Evolutionary conservation across 495 filamentous ascomycete species (phyloP), one percentile per base, ranked within the genome.

Genomic region (Cetradonia linearis): DNA sequence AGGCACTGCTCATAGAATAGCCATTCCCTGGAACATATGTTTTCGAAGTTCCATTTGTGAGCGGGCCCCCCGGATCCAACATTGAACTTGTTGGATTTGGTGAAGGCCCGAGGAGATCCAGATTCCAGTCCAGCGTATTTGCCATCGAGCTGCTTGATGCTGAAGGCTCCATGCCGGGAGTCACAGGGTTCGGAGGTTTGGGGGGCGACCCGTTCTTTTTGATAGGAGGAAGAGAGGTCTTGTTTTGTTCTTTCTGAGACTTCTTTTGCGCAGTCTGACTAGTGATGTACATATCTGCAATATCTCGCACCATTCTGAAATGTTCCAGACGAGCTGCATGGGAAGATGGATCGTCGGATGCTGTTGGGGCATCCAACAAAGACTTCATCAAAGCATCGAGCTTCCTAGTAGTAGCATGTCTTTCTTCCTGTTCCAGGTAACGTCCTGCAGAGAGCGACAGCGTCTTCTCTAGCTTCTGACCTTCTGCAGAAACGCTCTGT

Each of bases 341-440:
- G 48, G 58, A 27, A 46, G 55, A 62, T 23, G 37, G 27, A 16
- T 50, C 30, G 28, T 61, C 50, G 31, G 50, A 55, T 37, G 38
- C 37, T 47, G 33, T 14, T 20, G 59, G 37, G 18, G 30, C 55
- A 27, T 65, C 59, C 9, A 57, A 40, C 20, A 62, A 50, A 5
- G 59, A 58, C 5, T 53, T 62, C 55, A 65, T 58, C 5, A 65
- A 42, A 13, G 55, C 44, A 44, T 70, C 73, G 33, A 84, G 66
- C 11, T 70, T 65, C n/a, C 70, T 63, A 28, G 78, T 70, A 54
- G 79, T 77, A 2, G 69, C 70, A 18, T 67, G 66, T 1, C 70
- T 70, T 0, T 72, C 65, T 57, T 73, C 69, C 31, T 70, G 67
- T 23, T 61, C 55, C 11, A 61, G 38, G 34, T 34, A 34, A 18